phyloP scores from a whole-genome alignment of 805 yeast species.

The Candida michaelii region DNA sequence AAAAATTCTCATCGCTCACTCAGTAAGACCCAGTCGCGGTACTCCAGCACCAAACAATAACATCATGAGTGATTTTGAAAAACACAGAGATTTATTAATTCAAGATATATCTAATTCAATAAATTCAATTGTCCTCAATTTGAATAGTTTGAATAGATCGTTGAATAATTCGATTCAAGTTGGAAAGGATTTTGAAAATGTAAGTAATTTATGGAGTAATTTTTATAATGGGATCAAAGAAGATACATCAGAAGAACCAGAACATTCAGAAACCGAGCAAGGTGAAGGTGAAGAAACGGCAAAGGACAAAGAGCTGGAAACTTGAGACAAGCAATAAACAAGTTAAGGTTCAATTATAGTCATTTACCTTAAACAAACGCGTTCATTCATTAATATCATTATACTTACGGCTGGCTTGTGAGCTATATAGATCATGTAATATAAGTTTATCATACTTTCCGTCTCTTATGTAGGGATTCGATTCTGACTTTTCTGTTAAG shows the following conservation, averaged over 20 bases:
- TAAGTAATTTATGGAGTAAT: conserved; percentile 66
- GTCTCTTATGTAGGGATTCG: conserved; percentile 15
- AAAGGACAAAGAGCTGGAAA: neutral
- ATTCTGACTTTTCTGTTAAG: conserved; percentile 12
- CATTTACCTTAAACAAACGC: neutral
- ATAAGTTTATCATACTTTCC: conserved; percentile 1
- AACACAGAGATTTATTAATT: conserved; percentile 57
- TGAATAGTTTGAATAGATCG: conserved; percentile 66
- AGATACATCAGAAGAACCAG: neutral
- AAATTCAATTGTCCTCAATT: conserved; percentile 63
- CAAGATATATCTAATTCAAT: conserved; percentile 56
- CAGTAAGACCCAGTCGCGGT: neutral
- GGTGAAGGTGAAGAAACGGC: neutral
- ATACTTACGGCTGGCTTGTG: conserved; percentile 7
- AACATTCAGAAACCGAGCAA: conserved; percentile 1
- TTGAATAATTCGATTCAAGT: conserved; percentile 67
- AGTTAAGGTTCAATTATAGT: no score
- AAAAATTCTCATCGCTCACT: neutral
- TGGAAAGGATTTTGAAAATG: conserved; percentile 73
- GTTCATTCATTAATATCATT: neutral
- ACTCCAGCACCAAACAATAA: neutral
- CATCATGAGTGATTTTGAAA: conserved; percentile 43
- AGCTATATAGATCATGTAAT: neutral
- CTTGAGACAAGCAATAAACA: neutral
- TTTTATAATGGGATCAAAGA: conserved; percentile 57